phyloP scores from a whole-genome alignment of 2,329 filamentous ascomycete species.

The Thielaviopsis populi region DNA sequence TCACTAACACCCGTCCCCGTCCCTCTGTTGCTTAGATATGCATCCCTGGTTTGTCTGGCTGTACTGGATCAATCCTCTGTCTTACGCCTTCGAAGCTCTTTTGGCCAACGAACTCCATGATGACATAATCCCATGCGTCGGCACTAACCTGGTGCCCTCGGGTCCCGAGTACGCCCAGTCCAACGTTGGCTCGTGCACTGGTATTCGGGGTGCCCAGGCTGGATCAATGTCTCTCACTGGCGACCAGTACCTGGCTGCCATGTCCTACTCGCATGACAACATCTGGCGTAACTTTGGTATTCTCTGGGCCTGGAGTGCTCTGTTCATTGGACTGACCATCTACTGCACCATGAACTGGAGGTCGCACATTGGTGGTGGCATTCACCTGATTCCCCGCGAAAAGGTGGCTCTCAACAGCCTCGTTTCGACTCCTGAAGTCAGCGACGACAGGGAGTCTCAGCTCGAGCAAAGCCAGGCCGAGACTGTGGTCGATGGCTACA shows the following conservation, averaged over 20 bases:
- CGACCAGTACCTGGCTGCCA: slow-evolving; percentile 40
- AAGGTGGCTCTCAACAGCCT: slow-evolving; percentile 27
- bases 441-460: slow-evolving; percentile 34
- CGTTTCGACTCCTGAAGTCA: slow-evolving; percentile 23
- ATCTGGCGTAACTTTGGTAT: slow-evolving; percentile 49
- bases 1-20: slow-evolving; percentile 15
- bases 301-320: slow-evolving; percentile 46
- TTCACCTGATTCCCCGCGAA: slow-evolving; percentile 48
- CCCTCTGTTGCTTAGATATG: slow-evolving; percentile 34
- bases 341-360: slow-evolving; percentile 42
- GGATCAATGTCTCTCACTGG: slow-evolving; percentile 38
- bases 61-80: slow-evolving; percentile 50
- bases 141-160: slow-evolving; percentile 35
- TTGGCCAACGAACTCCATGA: slow-evolving; percentile 56
- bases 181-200: slow-evolving; percentile 38
- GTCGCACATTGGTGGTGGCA: slow-evolving; percentile 35
- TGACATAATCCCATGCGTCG: slow-evolving; percentile 37
- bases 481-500: not conserved
- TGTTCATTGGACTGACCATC: slow-evolving; percentile 45
- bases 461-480: slow-evolving; percentile 12
- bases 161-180: slow-evolving; percentile 33
- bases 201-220: slow-evolving; percentile 38
- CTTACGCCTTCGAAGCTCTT: slow-evolving; percentile 54
- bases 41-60: slow-evolving; percentile 49
- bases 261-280: slow-evolving; percentile 38